Percentiles rank a stretch among this genome's conserved stretches.
Conservation (phyloP, 2,329 filamentous ascomycete genomes). For the Xylaria arbuscula region DNA sequence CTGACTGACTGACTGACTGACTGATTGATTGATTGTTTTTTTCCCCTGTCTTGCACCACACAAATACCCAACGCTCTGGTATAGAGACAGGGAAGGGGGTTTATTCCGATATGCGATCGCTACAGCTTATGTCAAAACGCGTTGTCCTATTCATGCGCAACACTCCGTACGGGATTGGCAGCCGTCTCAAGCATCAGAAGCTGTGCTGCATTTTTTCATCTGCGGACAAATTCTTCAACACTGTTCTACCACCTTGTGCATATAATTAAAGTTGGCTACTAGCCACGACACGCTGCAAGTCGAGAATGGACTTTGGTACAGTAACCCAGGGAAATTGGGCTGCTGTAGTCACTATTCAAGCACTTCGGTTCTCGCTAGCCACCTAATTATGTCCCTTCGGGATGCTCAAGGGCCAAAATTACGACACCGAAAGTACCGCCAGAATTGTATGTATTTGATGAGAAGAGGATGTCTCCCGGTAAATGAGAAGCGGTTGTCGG, state of each 20-base stretch:
- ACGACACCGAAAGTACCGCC: neutral
- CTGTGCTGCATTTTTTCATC: conserved; percentile 11
- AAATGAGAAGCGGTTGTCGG: neutral
- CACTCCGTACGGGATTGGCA: neutral
- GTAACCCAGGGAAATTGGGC: neutral
- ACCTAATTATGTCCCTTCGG: neutral
- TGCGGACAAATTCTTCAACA: conserved; percentile 4
- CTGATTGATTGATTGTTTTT: neutral
- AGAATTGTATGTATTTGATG: neutral
- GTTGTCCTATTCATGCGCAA: conserved; percentile 17
- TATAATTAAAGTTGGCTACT: neutral
- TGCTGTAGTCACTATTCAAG: neutral
- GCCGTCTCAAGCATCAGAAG: conserved; percentile 1
- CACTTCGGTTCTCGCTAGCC: neutral
- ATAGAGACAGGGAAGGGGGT: conserved; percentile 13
- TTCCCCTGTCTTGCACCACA: conserved; percentile 18
- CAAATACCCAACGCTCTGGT: neutral
- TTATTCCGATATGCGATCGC: conserved; percentile 10
- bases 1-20: no score
- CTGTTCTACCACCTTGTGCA: conserved; percentile 1
- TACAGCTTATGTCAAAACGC: conserved; percentile 12
- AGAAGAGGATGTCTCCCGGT: neutral
- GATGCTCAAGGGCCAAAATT: neutral
- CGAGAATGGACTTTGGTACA: conserved; percentile 5
- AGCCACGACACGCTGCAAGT: conserved; percentile 6